phyloP scores from a whole-genome alignment of 768 basidiomycete species.

The Hypsizygus marmoreus region DNA sequence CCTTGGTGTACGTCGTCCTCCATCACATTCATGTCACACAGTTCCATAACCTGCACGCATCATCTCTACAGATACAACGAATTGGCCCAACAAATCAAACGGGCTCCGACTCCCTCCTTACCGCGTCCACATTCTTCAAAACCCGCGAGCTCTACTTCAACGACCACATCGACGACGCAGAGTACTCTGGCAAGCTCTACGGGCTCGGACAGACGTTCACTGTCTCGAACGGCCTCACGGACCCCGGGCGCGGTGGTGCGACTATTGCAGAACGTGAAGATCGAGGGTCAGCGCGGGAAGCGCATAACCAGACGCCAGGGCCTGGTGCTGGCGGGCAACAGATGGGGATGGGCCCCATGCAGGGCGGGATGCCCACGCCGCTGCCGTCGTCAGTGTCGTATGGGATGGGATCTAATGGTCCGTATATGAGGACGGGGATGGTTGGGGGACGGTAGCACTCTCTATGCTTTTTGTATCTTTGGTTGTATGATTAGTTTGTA shows the following conservation, averaged over 20 bases:
- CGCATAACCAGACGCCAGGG: slow-evolving; percentile 61
- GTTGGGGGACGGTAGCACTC: slow-evolving; percentile 49
- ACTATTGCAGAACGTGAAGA: slow-evolving; percentile 86
- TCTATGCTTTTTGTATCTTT: slow-evolving; percentile 19
- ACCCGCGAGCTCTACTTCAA: slow-evolving; percentile 92
- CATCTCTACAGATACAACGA: slow-evolving; percentile 68
- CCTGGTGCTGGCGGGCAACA: slow-evolving; percentile 39
- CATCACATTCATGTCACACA: slow-evolving; percentile 7
- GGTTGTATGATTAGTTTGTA: slow-evolving; percentile 19
- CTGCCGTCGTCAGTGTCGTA: slow-evolving; percentile 54
- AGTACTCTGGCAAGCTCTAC: slow-evolving; percentile 83
- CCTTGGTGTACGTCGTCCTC: slow-evolving; percentile 68
- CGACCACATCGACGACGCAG: slow-evolving; percentile 80
- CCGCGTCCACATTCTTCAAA: slow-evolving; percentile 94
- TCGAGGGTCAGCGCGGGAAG: slow-evolving; percentile 50
- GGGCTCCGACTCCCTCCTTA: slow-evolving; percentile 95
- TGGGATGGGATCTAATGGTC: slow-evolving; percentile 59
- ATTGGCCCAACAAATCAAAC: slow-evolving; percentile 94
- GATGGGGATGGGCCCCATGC: slow-evolving; percentile 53
- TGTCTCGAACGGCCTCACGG: slow-evolving; percentile 63
- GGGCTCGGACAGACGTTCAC: slow-evolving; percentile 82
- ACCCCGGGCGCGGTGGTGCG: slow-evolving; percentile 67
- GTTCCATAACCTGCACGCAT: not conserved
- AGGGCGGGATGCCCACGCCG: slow-evolving; percentile 44
- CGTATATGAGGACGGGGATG: slow-evolving; percentile 66